These are phyloP conservation scores for Cryptococcus deneoformans DNA, from an alignment of 1,284 basidiomycete species.

Conservation along the genomic window DNA sequence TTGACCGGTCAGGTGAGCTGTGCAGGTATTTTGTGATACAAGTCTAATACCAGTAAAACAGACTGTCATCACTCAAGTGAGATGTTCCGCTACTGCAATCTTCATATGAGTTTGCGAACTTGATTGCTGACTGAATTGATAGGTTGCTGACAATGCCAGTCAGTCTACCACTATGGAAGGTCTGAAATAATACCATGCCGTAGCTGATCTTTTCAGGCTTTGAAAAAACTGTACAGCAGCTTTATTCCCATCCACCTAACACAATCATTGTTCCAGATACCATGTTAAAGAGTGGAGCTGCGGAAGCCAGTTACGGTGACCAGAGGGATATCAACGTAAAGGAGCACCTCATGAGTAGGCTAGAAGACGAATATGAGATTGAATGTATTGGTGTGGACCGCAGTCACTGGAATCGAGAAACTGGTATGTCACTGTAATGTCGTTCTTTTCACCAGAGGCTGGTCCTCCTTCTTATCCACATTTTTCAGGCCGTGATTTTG, in stretches of 20 bases:
- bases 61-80: constrained; percentile 31
- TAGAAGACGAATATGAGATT: constrained; percentile 69
- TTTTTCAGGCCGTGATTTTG: constrained; percentile 62
- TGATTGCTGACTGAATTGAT: neutral
- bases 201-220: constrained; percentile 54
- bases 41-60: constrained; percentile 6
- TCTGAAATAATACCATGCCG: neutral
- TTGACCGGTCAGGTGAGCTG: constrained; percentile 71
- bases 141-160: constrained; percentile 75
- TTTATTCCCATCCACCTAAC: constrained; percentile 69
- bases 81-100: neutral
- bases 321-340: constrained; percentile 1
- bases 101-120: neutral
- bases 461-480: neutral
- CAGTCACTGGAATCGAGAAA: constrained; percentile 74
- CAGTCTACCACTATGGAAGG: neutral
- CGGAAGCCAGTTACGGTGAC: neutral
- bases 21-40: constrained; percentile 7
- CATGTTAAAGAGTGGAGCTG: constrained; percentile 51
- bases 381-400: constrained; percentile 66
- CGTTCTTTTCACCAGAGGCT: neutral
- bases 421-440: constrained; percentile 45
- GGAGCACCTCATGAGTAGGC: constrained; percentile 62
- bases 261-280: constrained; percentile 76
- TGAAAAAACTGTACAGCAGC: constrained; percentile 80